These are phyloP conservation scores for Solanum microdontum DNA, from an alignment of 257 asterid genomes.

Conservation along the genomic window DNA sequence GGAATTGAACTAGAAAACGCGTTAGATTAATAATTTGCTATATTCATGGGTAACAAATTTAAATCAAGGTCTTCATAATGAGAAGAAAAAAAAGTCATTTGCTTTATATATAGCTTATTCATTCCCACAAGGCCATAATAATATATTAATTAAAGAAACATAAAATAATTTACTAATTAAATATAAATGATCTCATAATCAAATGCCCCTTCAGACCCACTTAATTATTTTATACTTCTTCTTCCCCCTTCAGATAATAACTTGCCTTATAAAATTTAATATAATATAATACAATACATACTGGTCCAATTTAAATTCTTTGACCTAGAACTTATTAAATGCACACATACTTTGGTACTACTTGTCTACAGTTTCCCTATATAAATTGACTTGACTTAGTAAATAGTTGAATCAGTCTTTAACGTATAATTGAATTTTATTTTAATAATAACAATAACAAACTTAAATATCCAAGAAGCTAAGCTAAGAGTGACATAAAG, in stretches of 20 bases:
- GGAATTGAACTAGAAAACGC: not conserved
- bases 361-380: not conserved
- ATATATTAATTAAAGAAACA: not conserved
- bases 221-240: not conserved
- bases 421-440: not conserved
- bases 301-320: not conserved
- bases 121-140: not conserved
- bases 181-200: not conserved
- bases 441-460: not conserved
- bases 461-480: not conserved
- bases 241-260: not conserved
- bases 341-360: not conserved
- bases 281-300: no score
- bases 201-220: not conserved
- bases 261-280: not conserved
- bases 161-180: not conserved
- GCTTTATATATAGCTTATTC: not conserved
- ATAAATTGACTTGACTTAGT: not conserved
- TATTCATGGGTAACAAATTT: not conserved
- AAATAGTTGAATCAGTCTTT: not conserved
- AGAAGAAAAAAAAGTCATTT: not conserved
- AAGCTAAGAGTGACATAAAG: not conserved
- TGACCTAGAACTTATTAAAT: not conserved
- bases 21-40: not conserved
- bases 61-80: not conserved